phyloP scores from a whole-genome alignment of 1,139 yeast genomes.

The Candida tunisiensis region DNA sequence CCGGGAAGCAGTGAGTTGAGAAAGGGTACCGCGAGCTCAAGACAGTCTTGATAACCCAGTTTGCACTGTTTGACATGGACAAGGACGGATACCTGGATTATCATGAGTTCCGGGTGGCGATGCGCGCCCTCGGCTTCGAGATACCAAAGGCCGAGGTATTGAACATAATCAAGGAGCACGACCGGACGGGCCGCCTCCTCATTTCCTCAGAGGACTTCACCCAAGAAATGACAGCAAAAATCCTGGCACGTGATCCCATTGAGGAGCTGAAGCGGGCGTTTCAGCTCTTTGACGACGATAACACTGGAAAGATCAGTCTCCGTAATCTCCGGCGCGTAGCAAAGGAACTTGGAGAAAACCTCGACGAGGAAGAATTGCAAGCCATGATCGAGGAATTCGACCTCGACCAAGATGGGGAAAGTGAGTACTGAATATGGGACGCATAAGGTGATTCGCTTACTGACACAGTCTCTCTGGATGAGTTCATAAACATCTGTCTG shows the following conservation, averaged over 20 bases:
- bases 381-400: slow-evolving; percentile 99
- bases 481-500: slow-evolving; percentile 79
- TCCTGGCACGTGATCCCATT: slow-evolving; percentile 73
- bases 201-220: slow-evolving; percentile 74
- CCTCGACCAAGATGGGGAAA: slow-evolving; percentile 91
- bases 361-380: slow-evolving; percentile 80
- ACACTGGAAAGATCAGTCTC: slow-evolving; percentile 71
- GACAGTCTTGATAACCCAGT: slow-evolving; percentile 17
- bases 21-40: neutral
- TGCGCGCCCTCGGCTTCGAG: slow-evolving; percentile 89
- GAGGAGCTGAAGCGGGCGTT: slow-evolving; percentile 90
- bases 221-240: slow-evolving; percentile 61
- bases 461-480: too few species aligned
- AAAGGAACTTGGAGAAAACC: slow-evolving; percentile 79
- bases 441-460: too few species aligned
- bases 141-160: slow-evolving; percentile 65
- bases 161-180: slow-evolving; percentile 67
- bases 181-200: slow-evolving; percentile 53
- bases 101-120: slow-evolving; percentile 84
- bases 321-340: slow-evolving; percentile 81
- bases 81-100: slow-evolving; percentile 81
- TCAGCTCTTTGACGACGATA: slow-evolving; percentile 75
- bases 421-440: too few species aligned
- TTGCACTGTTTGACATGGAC: slow-evolving; percentile 81
- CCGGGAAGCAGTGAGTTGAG: slow-evolving; percentile 52